Base-by-base conservation (phyloP, 2,329 filamentous ascomycete species). In the Claviceps quebecensis region DNA sequence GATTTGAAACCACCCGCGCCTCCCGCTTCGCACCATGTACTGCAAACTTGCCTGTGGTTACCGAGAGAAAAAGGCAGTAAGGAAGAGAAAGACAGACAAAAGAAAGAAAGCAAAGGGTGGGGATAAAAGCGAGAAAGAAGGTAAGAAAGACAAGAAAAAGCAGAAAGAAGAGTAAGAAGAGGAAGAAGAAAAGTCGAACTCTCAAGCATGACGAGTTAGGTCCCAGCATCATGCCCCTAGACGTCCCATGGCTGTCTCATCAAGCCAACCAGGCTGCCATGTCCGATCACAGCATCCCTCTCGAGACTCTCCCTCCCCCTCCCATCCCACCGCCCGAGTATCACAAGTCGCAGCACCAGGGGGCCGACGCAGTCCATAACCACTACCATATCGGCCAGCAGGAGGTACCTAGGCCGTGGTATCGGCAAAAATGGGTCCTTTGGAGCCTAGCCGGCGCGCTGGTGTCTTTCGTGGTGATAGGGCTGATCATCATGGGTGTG, bases 371-470 rank as follows among this genome's bases (percentile, higher is more conserved):
- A 2, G 34, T 56, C n/a, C 54, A 57, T 36, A 58, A 58, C 52
- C 54, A 58, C 36, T 58, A 58, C 38, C 54, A 58, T 7, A 49
- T 52, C 16, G 47, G 46, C 4, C 19, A 49, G 17, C 41, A 52
- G 40, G 19, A 23, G 29, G 5, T 37, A 29, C 16, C 45, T 6
- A 16, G 29, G 4, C 56, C 51, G 1, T 58, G 55, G 56, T 58
- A 57, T 48, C 55, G 55, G 13, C 54, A 53, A 11, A 55, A 52
- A 47, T 45, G 39, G 23, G 50, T 40, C 14, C 50, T 55, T 11
- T 57, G 54, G 51, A 41, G 52, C 13, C 22, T 48, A 5, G 16
- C 53, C 2, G 54, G 47, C 11, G 6, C 51, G 7, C 6, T 54
- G 14, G 47, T 39, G 3, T 48, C 55, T 13, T 11, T 56, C n/a